Evolutionary conservation across 176 grass and related monocot genomes (phyloP), one percentile per base, ranked within the genome.

Genomic region (Cymbopogon citratus): DNA sequence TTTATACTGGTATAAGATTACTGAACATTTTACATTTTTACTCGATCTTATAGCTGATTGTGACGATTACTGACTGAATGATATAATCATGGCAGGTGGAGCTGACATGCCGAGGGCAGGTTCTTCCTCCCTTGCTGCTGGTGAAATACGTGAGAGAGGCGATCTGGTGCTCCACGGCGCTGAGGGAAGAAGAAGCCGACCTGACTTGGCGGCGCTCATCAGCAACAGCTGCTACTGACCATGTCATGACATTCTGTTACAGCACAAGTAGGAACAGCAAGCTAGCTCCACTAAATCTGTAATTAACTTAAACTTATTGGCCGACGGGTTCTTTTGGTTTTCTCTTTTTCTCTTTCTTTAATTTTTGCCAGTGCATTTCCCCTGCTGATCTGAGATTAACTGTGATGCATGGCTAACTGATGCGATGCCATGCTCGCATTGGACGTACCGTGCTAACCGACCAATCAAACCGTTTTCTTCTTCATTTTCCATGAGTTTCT

Each of bases 171-270:
- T 80, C 87, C 19, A 46, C 59, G 59, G 40, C 80, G 40, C 48
- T 46, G 18, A 33, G 43, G 19, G 54, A 84, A 51, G 27, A 44
- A 1, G 77, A 63, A 10, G 46, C 59, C 43, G 71, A 64, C 24
- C 43, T 48, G 60, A 51, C 70, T 62, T 73, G 13, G 1, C 59
- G 80, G 25, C 51, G 29, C 38, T 70, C 73, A 70, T 61, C 39
- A 0, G 15, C 73, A 70, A 51, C 39, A 0, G 15, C 63, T 3
- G 25, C 79, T 21, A 79, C 86, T 87, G 87, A 97, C 82, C 83
- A 92, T 85, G 82, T 97, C 69, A 97, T 97, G 92, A 75, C 85
- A 63, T 77, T 97, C 34, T 69, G 84, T 59, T 97, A 94, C 76
- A 79, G 85, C 85, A 87, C 74, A 61, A 83, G 80, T 85, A 80